These are phyloP conservation scores for Cystobasidium ongulense DNA, from an alignment of 768 basidiomycete species.

Conservation along the genomic window DNA sequence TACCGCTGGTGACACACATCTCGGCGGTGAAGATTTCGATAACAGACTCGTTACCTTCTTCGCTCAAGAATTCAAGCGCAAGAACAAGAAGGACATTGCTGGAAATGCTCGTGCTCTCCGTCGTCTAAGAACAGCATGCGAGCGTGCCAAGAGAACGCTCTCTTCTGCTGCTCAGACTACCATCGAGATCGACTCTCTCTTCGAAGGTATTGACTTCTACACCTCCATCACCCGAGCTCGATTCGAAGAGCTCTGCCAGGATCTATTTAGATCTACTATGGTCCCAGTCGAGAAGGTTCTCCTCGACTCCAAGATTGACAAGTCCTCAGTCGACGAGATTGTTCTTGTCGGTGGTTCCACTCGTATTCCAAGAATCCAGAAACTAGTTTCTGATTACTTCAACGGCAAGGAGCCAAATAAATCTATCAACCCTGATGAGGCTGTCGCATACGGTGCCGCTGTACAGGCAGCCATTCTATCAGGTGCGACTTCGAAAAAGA, in stretches of 20 bases:
- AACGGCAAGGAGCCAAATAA: constrained; percentile 96
- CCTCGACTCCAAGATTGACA: constrained; percentile 96
- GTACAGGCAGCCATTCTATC: constrained; percentile 97
- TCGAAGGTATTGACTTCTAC: constrained; percentile 96
- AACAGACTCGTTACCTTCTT: constrained; percentile 97
- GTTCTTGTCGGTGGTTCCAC: constrained; percentile 97
- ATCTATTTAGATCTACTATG: constrained; percentile 88
- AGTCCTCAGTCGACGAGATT: constrained; percentile 88
- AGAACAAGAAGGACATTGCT: constrained; percentile 94
- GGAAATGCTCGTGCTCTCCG: constrained; percentile 89
- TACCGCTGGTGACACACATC: constrained; percentile 93
- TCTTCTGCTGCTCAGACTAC: constrained; percentile 93
- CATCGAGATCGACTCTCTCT: constrained; percentile 96
- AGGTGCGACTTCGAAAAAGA: constrained; percentile 96
- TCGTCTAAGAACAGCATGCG: constrained; percentile 93
- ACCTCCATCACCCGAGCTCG: constrained; percentile 95
- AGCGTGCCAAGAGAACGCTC: constrained; percentile 95
- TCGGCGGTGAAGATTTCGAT: constrained; percentile 98
- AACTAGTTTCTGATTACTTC: constrained; percentile 97
- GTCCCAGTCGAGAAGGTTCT: constrained; percentile 97
- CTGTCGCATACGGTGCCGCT: constrained; percentile 96
- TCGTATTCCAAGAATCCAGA: constrained; percentile 93
- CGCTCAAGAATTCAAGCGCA: constrained; percentile 91
- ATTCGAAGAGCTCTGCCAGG: constrained; percentile 91
- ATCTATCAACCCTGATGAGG: constrained; percentile 99